These are phyloP conservation scores for Cylindrotheca fusiformis DNA, from an alignment of 108 stramenopile genomes.

Conservation along the genomic window DNA sequence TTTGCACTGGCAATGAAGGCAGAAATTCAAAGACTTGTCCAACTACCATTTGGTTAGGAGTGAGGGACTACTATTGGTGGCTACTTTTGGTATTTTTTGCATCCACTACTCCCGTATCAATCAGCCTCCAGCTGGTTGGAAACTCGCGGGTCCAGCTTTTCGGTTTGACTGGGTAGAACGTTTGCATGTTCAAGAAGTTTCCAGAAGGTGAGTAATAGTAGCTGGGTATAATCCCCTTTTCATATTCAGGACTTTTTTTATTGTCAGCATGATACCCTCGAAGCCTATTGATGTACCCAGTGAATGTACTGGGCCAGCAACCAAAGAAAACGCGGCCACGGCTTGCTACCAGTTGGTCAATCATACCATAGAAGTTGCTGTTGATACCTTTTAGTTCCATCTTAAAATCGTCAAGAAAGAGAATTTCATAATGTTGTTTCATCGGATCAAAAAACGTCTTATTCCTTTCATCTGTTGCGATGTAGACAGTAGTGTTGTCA, in stretches of 20 bases:
- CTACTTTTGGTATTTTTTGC: background rate
- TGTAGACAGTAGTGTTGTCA: constrained; percentile 48
- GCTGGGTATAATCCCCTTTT: constrained; percentile 49
- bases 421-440: constrained; percentile 52
- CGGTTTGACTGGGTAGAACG: constrained; percentile 35
- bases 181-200: constrained; percentile 35
- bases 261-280: constrained; percentile 68
- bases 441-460: constrained; percentile 72
- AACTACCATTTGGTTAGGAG: no score
- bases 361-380: constrained; percentile 73
- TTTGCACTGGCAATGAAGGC: background rate
- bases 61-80: no score
- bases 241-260: constrained; percentile 47
- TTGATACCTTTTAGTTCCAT: constrained; percentile 23
- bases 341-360: constrained; percentile 77
- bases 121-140: constrained; percentile 71
- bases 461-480: constrained; percentile 83
- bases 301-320: constrained; percentile 31
- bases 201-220: constrained; percentile 45
- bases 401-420: constrained; percentile 71
- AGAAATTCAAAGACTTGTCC: no score
- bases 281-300: constrained; percentile 80
- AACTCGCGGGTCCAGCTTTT: constrained; percentile 43
- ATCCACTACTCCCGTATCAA: constrained; percentile 45
- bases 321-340: constrained; percentile 55